phyloP scores from a whole-genome alignment of 106 monocot species.

The Dendrobium officinale region DNA sequence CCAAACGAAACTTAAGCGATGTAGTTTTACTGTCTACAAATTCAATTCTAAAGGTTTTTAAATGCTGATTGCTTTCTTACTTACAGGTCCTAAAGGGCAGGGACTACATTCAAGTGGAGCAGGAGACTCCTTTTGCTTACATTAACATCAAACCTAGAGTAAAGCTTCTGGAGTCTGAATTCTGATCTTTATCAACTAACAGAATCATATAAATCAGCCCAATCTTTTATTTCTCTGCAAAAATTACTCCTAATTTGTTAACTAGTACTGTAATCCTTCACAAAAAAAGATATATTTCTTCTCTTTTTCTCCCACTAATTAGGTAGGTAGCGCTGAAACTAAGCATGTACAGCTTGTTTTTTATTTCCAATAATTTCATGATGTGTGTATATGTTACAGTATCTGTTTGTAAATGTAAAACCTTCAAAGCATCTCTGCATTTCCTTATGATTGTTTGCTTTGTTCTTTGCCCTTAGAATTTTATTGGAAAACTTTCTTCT shows the following conservation, averaged over 20 bases:
- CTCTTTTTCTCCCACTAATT: background rate
- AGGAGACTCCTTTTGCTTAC: constrained; percentile 48
- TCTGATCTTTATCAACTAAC: constrained; percentile 26
- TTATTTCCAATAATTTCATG: constrained; percentile 3
- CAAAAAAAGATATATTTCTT: background rate
- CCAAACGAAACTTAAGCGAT: too few species aligned
- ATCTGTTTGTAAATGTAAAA: too few species aligned
- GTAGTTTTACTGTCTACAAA: too few species aligned
- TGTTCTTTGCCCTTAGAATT: too few species aligned
- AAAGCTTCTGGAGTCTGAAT: constrained; percentile 74
- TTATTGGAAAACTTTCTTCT: too few species aligned
- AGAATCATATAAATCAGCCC: background rate
- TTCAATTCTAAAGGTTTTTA: too few species aligned
- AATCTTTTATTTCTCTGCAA: background rate
- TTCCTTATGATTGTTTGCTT: too few species aligned
- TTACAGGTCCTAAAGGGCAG: constrained; percentile 76
- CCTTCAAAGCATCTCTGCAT: too few species aligned
- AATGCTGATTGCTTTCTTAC: too few species aligned
- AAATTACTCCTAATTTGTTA: constrained; percentile 8
- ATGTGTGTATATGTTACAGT: constrained; percentile 15
- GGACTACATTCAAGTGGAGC: constrained; percentile 78
- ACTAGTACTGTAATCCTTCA: background rate
- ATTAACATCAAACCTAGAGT: constrained; percentile 57
- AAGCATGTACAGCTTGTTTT: constrained; percentile 6
- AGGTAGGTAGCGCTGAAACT: constrained; percentile 7